These are phyloP conservation scores for Stemphylium lycopersici DNA, from an alignment of 2,329 filamentous ascomycete species.

Conservation along the genomic window DNA sequence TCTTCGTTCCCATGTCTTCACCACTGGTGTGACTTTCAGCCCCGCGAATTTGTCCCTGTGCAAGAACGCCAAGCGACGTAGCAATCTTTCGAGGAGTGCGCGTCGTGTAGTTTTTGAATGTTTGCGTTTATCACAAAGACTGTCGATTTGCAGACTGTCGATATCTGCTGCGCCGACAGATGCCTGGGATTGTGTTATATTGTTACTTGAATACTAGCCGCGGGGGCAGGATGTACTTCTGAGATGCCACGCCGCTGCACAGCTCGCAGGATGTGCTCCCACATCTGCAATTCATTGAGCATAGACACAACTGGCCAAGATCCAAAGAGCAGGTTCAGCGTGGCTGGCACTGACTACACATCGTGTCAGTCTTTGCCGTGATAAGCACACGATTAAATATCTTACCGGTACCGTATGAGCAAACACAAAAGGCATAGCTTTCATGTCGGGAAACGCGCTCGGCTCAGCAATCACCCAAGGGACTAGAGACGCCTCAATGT, in stretches of 20 bases:
- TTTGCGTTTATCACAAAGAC: not conserved
- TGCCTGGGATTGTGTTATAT: not conserved
- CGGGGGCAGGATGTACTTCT: not conserved
- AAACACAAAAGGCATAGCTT: conserved; percentile 17
- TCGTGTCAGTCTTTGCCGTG: not conserved
- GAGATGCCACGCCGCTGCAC: not conserved
- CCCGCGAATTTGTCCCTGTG: conserved; percentile 25
- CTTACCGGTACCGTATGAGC: conserved; percentile 19
- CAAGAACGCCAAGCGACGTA: conserved; percentile 20
- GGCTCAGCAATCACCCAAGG: conserved; percentile 17
- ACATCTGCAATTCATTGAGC: not conserved
- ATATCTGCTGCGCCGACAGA: not conserved
- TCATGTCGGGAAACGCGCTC: conserved; percentile 8
- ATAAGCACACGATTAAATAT: not conserved
- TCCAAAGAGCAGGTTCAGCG: not conserved
- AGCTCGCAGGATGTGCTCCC: not conserved
- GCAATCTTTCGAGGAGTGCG: conserved; percentile 10
- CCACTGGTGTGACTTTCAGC: conserved; percentile 16
- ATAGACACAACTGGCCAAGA: not conserved
- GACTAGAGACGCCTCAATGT: conserved; percentile 13
- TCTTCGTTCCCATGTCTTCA: conserved; percentile 24
- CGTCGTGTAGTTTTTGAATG: not conserved
- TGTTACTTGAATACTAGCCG: too few relatives aligned
- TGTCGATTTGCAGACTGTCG: not conserved
- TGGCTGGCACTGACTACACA: not conserved